Conservation (phyloP, 768 basidiomycete genomes). For the Leucocoprinus sp. region DNA sequence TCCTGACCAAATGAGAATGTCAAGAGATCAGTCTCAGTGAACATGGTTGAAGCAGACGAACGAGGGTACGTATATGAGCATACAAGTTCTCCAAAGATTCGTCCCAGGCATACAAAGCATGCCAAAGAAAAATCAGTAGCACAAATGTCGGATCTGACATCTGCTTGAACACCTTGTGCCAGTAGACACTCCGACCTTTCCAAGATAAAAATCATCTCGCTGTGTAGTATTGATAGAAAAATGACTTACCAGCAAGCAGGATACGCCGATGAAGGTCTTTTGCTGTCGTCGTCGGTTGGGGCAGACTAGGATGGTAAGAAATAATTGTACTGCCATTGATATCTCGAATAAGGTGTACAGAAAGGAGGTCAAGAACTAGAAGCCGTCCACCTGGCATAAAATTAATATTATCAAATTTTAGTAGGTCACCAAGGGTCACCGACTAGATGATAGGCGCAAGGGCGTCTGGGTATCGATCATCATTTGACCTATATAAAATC, state of each 20-base stretch:
- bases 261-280: slow-evolving; percentile 35
- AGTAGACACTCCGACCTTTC: slow-evolving; percentile 37
- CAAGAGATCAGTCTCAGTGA: neutral
- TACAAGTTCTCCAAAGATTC: slow-evolving; percentile 48
- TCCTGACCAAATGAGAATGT: slow-evolving; percentile 26
- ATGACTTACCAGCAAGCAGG: slow-evolving; percentile 31
- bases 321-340: slow-evolving; percentile 36
- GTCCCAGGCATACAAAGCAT: slow-evolving; percentile 56
- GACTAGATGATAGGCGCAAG: slow-evolving; percentile 19
- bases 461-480: slow-evolving; percentile 27
- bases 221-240: neutral
- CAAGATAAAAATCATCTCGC: neutral
- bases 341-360: slow-evolving; percentile 39
- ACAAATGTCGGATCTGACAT: slow-evolving; percentile 49
- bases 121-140: slow-evolving; percentile 48
- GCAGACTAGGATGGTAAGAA: slow-evolving; percentile 33
- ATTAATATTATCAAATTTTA: neutral
- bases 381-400: slow-evolving; percentile 20
- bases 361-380: slow-evolving; percentile 37
- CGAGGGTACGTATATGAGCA: slow-evolving; percentile 39
- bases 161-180: slow-evolving; percentile 31
- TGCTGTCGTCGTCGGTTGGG: slow-evolving; percentile 30
- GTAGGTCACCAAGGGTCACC: neutral
- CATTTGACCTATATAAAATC: slow-evolving; percentile 19
- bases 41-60: slow-evolving; percentile 18